Conservation (phyloP, 495 filamentous ascomycete species). For the Rusavskia elegans region DNA sequence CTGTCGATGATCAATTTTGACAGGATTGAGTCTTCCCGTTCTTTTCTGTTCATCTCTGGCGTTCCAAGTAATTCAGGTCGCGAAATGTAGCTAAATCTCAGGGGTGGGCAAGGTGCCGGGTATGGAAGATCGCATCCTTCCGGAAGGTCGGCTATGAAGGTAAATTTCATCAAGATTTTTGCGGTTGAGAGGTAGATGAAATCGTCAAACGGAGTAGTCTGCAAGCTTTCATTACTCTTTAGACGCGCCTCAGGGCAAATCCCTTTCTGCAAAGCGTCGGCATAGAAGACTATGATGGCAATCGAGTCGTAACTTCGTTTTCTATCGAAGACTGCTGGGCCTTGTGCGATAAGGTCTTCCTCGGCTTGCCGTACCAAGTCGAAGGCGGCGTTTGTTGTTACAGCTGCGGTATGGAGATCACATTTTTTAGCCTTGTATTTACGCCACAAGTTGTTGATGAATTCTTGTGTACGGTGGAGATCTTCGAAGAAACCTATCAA, state of each 20-base stretch:
- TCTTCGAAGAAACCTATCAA: conserved; percentile 9
- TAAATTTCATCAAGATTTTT: conserved; percentile 4
- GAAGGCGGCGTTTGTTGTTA: conserved; percentile 7
- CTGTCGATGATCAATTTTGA: conserved; percentile 1
- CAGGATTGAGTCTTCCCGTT: conserved; percentile 2
- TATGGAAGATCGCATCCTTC: neutral
- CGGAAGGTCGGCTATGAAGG: neutral
- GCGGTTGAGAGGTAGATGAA: conserved; percentile 8
- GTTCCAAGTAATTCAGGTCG: conserved; percentile 3
- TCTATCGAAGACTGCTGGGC: neutral
- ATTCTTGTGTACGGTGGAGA: conserved; percentile 5
- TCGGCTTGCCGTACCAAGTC: conserved; percentile 8
- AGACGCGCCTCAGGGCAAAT: neutral
- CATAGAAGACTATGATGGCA: conserved; percentile 4
- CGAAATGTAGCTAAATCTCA: conserved; percentile 3
- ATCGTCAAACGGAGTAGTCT: conserved; percentile 8
- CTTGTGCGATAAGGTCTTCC: conserved; percentile 5
- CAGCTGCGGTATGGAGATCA: conserved; percentile 3
- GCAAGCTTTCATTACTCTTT: conserved; percentile 1
- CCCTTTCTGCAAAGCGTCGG: conserved; percentile 4
- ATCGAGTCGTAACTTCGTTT: conserved; percentile 1
- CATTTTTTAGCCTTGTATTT: conserved; percentile 2
- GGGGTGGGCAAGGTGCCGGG: neutral
- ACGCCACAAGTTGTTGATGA: conserved; percentile 2
- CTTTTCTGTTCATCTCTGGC: conserved; percentile 4